These are phyloP conservation scores for Prosopis cineraria DNA, from an alignment of 306 rosid genomes.

Conservation along the genomic window DNA sequence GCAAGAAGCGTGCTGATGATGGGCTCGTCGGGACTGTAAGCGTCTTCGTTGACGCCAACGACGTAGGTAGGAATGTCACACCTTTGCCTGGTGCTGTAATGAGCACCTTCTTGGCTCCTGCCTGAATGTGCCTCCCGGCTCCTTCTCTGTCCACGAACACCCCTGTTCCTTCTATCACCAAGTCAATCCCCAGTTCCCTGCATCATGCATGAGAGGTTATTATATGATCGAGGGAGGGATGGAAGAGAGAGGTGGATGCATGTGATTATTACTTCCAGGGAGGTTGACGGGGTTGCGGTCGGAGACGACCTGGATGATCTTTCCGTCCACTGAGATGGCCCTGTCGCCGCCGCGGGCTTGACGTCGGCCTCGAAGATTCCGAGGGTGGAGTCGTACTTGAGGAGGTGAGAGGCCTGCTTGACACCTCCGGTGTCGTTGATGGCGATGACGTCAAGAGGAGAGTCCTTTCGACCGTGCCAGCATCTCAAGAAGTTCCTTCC, in stretches of 20 bases:
- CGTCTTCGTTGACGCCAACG: conserved; percentile 88
- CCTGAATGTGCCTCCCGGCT: conserved; percentile 90
- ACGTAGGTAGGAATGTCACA: conserved; percentile 96
- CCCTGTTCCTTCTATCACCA: conserved; percentile 98
- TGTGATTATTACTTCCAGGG: conserved; percentile 67
- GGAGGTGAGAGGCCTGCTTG: conserved; percentile 98
- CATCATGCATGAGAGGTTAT: no score
- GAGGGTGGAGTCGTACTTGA: conserved; percentile 94
- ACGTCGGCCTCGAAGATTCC: conserved; percentile 95
- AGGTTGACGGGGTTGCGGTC: conserved; percentile 77
- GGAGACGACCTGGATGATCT: conserved; percentile 85
- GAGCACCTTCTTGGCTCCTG: conserved; percentile 96
- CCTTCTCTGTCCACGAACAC: conserved; percentile 98
- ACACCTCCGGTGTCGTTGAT: conserved; percentile 97
- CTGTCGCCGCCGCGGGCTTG: conserved; percentile 70
- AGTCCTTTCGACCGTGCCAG: conserved; percentile 97
- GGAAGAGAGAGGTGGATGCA: neutral
- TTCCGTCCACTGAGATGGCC: conserved; percentile 87
- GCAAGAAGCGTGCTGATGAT: conserved; percentile 99
- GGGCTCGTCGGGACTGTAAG: conserved; percentile 64
- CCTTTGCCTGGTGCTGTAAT: conserved; percentile 99
- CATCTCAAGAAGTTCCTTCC: conserved; percentile 98
- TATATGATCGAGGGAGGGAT: no score
- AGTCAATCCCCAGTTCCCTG: conserved; percentile 85
- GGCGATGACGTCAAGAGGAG: conserved; percentile 90